Evolutionary conservation across 73 alveolate genomes (phyloP).

Genomic region (Effrenium voratum): DNA sequence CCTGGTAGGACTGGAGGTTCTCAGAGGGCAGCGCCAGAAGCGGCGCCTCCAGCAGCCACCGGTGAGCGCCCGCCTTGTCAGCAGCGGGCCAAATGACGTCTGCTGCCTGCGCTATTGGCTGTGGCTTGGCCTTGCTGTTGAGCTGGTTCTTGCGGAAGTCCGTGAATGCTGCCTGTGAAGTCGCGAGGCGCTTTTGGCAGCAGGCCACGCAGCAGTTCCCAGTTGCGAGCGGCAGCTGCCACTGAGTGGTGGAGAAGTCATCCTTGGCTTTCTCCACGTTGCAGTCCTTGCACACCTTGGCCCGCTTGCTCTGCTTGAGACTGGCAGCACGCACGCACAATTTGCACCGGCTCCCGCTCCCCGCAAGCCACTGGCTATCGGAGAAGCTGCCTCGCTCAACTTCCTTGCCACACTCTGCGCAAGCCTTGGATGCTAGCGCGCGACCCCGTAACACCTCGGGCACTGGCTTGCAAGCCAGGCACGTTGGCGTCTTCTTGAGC

Average conservation of each 20-base stretch:
- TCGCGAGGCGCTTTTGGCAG: neutral
- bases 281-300: neutral
- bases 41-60: neutral
- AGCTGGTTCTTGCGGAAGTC: neutral
- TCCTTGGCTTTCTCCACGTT: neutral
- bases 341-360: neutral
- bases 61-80: slow-evolving; percentile 8
- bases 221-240: neutral
- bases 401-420: neutral
- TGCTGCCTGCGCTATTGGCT: neutral
- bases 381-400: neutral
- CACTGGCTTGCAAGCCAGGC: slow-evolving; percentile 11
- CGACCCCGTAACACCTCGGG: neutral
- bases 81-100: neutral
- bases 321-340: neutral
- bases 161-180: neutral
- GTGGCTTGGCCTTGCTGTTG: neutral
- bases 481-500: neutral
- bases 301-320: neutral
- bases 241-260: neutral
- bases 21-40: neutral
- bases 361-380: neutral
- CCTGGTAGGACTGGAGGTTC: slow-evolving; percentile 7
- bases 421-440: neutral
- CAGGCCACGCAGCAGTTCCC: neutral